phyloP scores from a whole-genome alignment of 805 yeast species.

The Wickerhamiella sorbophila region DNA sequence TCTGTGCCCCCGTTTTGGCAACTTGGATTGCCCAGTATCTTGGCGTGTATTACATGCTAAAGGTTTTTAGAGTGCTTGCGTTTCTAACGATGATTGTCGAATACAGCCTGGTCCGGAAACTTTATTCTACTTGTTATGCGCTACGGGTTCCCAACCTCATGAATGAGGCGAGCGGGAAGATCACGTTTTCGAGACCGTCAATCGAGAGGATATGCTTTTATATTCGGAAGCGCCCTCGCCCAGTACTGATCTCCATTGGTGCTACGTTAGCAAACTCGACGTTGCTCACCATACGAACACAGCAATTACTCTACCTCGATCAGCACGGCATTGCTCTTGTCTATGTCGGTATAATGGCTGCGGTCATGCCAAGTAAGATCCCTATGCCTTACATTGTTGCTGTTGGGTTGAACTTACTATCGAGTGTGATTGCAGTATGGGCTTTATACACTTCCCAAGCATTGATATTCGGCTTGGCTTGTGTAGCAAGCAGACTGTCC shows the following conservation, averaged over 20 bases:
- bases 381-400: background rate
- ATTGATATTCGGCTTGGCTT: conserved; percentile 4
- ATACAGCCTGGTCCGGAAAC: conserved; percentile 11
- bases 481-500: conserved; percentile 13
- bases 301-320: conserved; percentile 13
- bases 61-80: conserved; percentile 7
- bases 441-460: background rate
- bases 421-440: background rate
- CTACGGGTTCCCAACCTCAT: conserved; percentile 9
- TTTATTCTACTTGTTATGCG: conserved; percentile 18
- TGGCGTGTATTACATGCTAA: conserved; percentile 2
- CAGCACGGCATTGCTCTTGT: conserved; percentile 7
- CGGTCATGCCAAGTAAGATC: background rate
- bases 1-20: conserved; percentile 9
- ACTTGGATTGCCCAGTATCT: conserved; percentile 7
- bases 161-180: conserved; percentile 7
- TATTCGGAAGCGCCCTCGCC: conserved; percentile 14
- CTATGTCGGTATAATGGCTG: conserved; percentile 4
- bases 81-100: conserved; percentile 11
- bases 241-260: conserved; percentile 15
- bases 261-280: conserved; percentile 12
- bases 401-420: background rate
- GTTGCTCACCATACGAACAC: conserved; percentile 15
- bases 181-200: conserved; percentile 7
- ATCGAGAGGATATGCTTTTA: conserved; percentile 10